Evolutionary conservation across 2,329 filamentous ascomycete species (phyloP).

Genomic region (Stachybotrys echinatus): DNA sequence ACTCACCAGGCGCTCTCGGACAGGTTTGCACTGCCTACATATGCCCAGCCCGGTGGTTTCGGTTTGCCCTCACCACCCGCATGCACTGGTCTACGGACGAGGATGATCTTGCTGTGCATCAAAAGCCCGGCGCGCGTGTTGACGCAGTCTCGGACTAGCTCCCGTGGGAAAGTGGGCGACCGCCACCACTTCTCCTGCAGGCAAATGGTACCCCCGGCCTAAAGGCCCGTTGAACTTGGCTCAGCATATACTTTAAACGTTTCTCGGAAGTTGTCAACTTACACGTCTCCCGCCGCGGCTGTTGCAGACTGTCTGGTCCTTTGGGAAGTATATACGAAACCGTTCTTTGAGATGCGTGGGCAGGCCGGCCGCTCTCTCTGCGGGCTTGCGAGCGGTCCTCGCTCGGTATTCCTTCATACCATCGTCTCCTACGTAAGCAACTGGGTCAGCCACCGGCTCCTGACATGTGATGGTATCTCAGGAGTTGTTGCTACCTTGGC

Average conservation of each 20-base stretch:
- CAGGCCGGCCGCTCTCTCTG: conserved; percentile 15
- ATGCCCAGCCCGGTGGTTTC: conserved; percentile 60
- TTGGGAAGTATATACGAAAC: conserved; percentile 79
- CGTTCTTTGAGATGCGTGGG: conserved; percentile 32
- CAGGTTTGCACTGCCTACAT: conserved; percentile 86
- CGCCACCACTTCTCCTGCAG: conserved; percentile 70
- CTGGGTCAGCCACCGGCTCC: too few species aligned
- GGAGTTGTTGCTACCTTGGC: conserved; percentile 50
- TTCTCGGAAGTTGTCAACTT: conserved; percentile 19
- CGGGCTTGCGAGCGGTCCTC: conserved; percentile 23
- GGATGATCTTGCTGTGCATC: conserved; percentile 80
- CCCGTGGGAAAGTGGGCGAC: conserved; percentile 61
- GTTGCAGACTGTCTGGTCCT: conserved; percentile 57
- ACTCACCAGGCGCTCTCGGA: conserved; percentile 88
- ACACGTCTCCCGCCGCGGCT: conserved; percentile 60
- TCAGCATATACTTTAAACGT: background rate
- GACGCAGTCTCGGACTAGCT: conserved; percentile 68
- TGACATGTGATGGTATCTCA: too few species aligned
- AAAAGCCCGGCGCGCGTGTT: conserved; percentile 67
- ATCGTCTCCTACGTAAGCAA: conserved; percentile 29
- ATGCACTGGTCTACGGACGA: conserved; percentile 31
- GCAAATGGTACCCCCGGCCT: conserved; percentile 79
- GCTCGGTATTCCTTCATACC: conserved; percentile 40
- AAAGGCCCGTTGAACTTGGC: conserved; percentile 11
- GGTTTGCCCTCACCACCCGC: conserved; percentile 8